A percentile compares a stretch with the other conserved stretches of the same genome.
These are phyloP conservation scores for Cladosporium halotolerans DNA, from an alignment of 2,329 filamentous ascomycete species.

Conservation along the genomic window DNA sequence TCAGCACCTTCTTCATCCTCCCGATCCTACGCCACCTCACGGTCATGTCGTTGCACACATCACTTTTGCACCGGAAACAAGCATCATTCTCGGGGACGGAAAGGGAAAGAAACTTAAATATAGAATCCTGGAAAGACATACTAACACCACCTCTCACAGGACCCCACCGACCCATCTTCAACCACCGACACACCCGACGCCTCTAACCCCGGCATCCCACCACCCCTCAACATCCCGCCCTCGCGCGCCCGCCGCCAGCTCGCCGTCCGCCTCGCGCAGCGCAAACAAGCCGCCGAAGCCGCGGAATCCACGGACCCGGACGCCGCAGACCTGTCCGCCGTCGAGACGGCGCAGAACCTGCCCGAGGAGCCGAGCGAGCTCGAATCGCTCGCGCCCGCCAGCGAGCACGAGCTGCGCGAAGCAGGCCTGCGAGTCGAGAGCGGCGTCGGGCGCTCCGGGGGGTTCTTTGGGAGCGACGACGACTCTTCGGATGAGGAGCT, in stretches of 20 bases:
- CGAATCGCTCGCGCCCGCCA: constrained; percentile 11
- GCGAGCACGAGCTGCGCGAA: constrained; percentile 8
- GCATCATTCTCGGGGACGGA: no score
- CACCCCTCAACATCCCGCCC: constrained; percentile 77
- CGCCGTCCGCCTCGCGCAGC: constrained; percentile 70
- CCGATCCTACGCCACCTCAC: neutral
- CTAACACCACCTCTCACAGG: neutral
- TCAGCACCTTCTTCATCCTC: constrained; percentile 9
- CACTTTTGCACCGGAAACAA: no score
- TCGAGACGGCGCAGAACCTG: constrained; percentile 27
- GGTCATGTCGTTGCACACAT: no score
- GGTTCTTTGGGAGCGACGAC: constrained; percentile 27
- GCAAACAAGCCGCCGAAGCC: constrained; percentile 27
- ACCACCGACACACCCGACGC: constrained; percentile 2
- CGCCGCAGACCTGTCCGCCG: constrained; percentile 25
- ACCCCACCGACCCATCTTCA: constrained; percentile 1
- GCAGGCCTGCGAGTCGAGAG: constrained; percentile 19
- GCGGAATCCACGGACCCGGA: constrained; percentile 29
- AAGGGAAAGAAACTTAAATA: neutral
- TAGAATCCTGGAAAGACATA: neutral
- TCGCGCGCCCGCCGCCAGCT: constrained; percentile 82
- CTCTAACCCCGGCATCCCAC: constrained; percentile 43
- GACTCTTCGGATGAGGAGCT: constrained; percentile 40
- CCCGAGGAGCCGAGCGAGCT: constrained; percentile 23
- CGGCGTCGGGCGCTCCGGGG: constrained; percentile 20